A percentile compares a stretch with the other conserved stretches of the same genome.
Conservation (phyloP, 495 filamentous ascomycete genomes). For the Aspergillus sparsus region DNA sequence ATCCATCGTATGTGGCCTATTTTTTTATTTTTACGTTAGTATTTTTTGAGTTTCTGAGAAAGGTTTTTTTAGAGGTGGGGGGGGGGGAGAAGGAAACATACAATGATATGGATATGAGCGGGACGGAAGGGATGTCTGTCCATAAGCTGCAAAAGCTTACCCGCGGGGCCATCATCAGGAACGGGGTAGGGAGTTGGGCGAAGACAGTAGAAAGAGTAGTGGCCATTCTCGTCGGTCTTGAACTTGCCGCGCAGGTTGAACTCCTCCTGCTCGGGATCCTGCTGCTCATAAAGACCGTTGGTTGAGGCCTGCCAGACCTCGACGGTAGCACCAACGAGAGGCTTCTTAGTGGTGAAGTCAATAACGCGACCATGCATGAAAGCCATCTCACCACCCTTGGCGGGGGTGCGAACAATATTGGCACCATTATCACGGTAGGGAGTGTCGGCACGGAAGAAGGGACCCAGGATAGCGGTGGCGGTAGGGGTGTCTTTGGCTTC, state of each 20-base stretch:
- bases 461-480: conserved; percentile 72
- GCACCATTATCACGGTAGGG: conserved; percentile 62
- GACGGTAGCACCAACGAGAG: conserved; percentile 62
- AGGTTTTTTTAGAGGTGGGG: not conserved
- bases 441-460: conserved; percentile 74
- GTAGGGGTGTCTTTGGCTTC: conserved; percentile 57
- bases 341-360: conserved; percentile 55
- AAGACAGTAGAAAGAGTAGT: conserved; percentile 67
- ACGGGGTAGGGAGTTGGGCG: conserved; percentile 73
- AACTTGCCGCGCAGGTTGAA: conserved; percentile 76
- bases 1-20: conserved; percentile 45
- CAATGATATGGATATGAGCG: conserved; percentile 83
- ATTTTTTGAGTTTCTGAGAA: not conserved
- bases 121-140: conserved; percentile 80
- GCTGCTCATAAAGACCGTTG: conserved; percentile 80
- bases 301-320: conserved; percentile 78
- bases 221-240: conserved; percentile 62
- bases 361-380: conserved; percentile 65
- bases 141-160: conserved; percentile 53
- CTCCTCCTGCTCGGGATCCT: conserved; percentile 69
- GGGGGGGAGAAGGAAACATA: conserved; percentile 32
- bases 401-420: conserved; percentile 59
- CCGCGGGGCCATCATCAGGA: conserved; percentile 61
- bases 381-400: conserved; percentile 54
- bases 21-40: conserved; percentile 3